phyloP scores from a whole-genome alignment of 768 basidiomycete species.

The Suillus plorans region DNA sequence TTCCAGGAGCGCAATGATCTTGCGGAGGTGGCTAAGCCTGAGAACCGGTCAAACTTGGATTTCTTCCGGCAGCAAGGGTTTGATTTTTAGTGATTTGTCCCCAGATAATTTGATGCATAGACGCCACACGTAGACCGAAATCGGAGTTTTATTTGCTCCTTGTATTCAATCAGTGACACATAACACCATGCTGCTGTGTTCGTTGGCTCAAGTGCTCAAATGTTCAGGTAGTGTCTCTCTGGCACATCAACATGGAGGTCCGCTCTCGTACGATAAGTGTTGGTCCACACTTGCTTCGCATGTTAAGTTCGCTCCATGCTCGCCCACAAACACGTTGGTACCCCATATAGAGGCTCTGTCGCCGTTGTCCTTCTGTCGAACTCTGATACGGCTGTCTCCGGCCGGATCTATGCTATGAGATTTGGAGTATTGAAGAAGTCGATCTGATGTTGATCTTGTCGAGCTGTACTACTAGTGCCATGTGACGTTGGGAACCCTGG shows the following conservation, averaged over 20 bases:
- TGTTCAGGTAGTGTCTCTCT: not conserved
- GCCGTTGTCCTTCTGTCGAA: too few relatives aligned
- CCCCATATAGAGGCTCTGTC: not conserved
- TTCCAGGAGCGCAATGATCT: slow-evolving; percentile 77
- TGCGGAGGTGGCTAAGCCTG: slow-evolving; percentile 68
- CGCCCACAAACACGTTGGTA: not conserved
- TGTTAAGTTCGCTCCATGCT: not conserved
- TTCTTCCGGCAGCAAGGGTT: slow-evolving; percentile 83
- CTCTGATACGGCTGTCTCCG: not conserved
- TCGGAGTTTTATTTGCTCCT: not conserved
- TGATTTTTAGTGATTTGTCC: slow-evolving; percentile 64
- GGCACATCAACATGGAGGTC: not conserved
- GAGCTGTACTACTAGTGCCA: not conserved
- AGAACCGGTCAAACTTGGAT: slow-evolving; percentile 61
- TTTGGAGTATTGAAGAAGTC: not conserved
- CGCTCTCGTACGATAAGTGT: not conserved
- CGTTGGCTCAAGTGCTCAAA: not conserved
- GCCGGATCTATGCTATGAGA: not conserved
- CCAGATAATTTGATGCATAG: not conserved
- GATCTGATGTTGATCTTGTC: not conserved
- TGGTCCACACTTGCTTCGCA: not conserved
- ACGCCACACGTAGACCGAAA: not conserved
- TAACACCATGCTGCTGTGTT: not conserved
- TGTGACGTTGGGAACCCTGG: not conserved
- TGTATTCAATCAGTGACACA: not conserved